Percentiles rank a stretch among this genome's conserved stretches.
phyloP scores from a whole-genome alignment of 73 alveolate species.

The Paramecium sonneborni region DNA sequence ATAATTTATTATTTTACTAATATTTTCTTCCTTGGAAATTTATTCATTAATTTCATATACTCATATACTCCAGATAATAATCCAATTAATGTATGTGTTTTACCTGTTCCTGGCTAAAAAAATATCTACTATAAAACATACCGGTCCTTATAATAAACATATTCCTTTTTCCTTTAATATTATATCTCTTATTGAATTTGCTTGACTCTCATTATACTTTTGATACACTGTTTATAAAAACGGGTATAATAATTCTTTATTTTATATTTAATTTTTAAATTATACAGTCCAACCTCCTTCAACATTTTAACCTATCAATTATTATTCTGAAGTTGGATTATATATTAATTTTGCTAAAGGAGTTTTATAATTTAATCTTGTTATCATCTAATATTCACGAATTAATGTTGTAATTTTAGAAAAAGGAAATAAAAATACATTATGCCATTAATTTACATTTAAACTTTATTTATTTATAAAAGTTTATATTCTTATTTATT shows the following conservation, averaged over 20 bases:
- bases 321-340: not conserved
- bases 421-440: slow-evolving; percentile 30
- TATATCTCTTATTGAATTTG: slow-evolving; percentile 53
- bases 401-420: slow-evolving; percentile 8
- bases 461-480: not conserved
- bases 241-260: not conserved
- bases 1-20: not conserved
- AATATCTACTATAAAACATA: not conserved
- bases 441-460: not conserved
- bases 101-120: slow-evolving; percentile 67
- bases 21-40: slow-evolving; percentile 40
- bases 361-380: not conserved
- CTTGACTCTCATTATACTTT: slow-evolving; percentile 1
- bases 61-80: slow-evolving; percentile 55
- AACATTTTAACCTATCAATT: not conserved
- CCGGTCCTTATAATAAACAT: slow-evolving; percentile 63
- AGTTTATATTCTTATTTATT: not conserved
- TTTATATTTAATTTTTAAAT: not conserved
- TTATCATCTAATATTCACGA: slow-evolving; percentile 28
- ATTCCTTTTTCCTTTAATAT: slow-evolving; percentile 47
- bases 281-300: not conserved
- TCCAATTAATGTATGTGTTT: slow-evolving; percentile 62
- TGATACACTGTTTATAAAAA: slow-evolving; percentile 2
- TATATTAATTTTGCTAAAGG: not conserved
- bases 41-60: not conserved